These are phyloP conservation scores for Ceratocystis diversiconidia DNA, from an alignment of 2,329 filamentous ascomycete genomes.

Conservation along the genomic window DNA sequence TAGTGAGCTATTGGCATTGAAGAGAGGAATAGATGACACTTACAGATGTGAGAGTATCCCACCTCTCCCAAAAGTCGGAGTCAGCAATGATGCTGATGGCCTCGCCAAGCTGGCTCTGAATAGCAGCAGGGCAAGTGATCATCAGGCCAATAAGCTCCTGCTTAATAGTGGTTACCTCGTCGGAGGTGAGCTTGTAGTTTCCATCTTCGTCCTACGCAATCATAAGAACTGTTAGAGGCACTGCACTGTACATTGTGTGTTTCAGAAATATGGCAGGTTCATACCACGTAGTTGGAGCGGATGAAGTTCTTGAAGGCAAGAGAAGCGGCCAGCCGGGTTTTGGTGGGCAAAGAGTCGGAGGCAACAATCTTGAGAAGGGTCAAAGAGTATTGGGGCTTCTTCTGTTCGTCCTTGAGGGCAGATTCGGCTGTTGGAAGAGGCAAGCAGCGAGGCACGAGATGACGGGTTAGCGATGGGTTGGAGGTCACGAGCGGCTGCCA, in stretches of 20 bases:
- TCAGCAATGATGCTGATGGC: slow-evolving; percentile 95
- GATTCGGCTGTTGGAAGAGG: slow-evolving; percentile 51
- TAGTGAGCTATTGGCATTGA: not conserved
- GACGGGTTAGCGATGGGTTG: not conserved
- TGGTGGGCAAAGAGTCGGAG: slow-evolving; percentile 53
- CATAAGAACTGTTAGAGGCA: not conserved
- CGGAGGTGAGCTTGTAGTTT: slow-evolving; percentile 69
- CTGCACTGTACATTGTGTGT: not conserved
- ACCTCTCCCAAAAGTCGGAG: slow-evolving; percentile 90
- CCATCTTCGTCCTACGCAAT: slow-evolving; percentile 65
- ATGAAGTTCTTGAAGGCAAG: slow-evolving; percentile 99
- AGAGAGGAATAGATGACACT: not conserved
- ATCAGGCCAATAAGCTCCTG: slow-evolving; percentile 89
- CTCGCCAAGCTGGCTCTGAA: slow-evolving; percentile 89
- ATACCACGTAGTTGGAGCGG: slow-evolving; percentile 74
- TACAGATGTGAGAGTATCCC: slow-evolving; percentile 70
- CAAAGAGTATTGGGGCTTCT: slow-evolving; percentile 76
- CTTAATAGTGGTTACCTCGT: slow-evolving; percentile 86
- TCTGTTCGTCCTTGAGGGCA: slow-evolving; percentile 63
- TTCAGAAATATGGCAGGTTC: slow-evolving; percentile 21
- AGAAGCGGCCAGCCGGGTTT: slow-evolving; percentile 73
- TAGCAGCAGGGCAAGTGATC: slow-evolving; percentile 74
- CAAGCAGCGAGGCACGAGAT: too few species aligned
- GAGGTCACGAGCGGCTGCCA: not conserved
- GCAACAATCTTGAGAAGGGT: slow-evolving; percentile 82